Evolutionary conservation across 2,329 filamentous ascomycete genomes (phyloP), one percentile per base, ranked within the genome.

Genomic region (Proliferodiscus dingleyae): DNA sequence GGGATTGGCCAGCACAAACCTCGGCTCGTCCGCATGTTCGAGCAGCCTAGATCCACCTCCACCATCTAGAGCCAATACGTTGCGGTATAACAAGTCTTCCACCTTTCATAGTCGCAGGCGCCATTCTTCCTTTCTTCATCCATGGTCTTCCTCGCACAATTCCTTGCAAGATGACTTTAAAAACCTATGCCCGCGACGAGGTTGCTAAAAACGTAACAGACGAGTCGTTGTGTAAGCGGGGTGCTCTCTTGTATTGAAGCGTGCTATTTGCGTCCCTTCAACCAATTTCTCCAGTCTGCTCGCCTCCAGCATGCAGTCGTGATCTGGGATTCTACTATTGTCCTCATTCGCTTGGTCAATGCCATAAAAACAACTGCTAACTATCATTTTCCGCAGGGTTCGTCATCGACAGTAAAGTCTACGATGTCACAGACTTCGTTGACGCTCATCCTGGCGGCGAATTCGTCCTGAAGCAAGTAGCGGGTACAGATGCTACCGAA

Each of bases 391-490:
- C 47, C 4, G 7, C 22, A 11, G 90, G 87, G 84, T 85, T 87
- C 68, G 83, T 95, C 61, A 81, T 95, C 66, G 88, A 95, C 71
- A 81, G 85, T 68, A 85, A 83, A 60, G 87, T 94, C 62, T 95
- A 94, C 72, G 87, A 95, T 68, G 76, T 90, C 10, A 83, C 83
- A 50, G 87, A 94, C 55, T 95, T 94, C 66, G 67, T 89, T 56
- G 86, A 93, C 62, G 87, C 85, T 18, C 89, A 95, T 61, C 89
- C 89, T 1, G 88, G 89, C 11, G 57, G 88, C 59, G 81, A 83
- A 59, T 81, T 85, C 34, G 88, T 94, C 19, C 78, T 94, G 29
- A 75, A 78, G 43, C 87, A 95, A 67, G 79, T 91, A 38, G 89
- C 86, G 23, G 89, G 89, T 51, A 77, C 80, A 55, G 89, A 95